Evolutionary conservation across 345 rosid genomes (phyloP).

Genomic region (Pugionium cornutum): DNA sequence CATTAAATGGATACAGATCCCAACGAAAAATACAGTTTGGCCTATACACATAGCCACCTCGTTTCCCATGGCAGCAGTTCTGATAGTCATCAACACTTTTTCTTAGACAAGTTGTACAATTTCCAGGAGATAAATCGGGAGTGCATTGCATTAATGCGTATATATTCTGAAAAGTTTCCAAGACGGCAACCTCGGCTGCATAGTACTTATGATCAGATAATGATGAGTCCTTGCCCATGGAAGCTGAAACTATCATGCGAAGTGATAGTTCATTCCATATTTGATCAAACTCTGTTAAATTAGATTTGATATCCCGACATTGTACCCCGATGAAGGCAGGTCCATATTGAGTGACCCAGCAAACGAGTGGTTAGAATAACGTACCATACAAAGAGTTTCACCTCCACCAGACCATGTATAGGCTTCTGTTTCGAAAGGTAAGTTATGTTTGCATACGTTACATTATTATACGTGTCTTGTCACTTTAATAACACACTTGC

Average conservation of each 20-base stretch:
- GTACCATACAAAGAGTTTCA: slow-evolving; percentile 30
- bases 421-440: slow-evolving; percentile 21
- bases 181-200: slow-evolving; percentile 3
- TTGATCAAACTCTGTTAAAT: slow-evolving; percentile 1
- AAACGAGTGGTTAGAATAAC: slow-evolving; percentile 42
- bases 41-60: neutral
- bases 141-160: slow-evolving; percentile 32
- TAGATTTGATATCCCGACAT: neutral
- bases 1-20: slow-evolving; percentile 31
- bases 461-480: neutral
- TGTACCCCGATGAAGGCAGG: neutral
- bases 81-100: neutral
- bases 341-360: neutral
- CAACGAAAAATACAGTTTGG: slow-evolving; percentile 35
- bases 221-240: neutral
- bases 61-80: neutral
- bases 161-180: slow-evolving; percentile 1
- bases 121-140: slow-evolving; percentile 31
- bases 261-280: neutral
- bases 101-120: slow-evolving; percentile 17
- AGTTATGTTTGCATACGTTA: neutral
- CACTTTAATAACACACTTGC: neutral
- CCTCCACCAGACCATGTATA: slow-evolving; percentile 24
- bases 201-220: slow-evolving; percentile 2
- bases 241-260: slow-evolving; percentile 6